phyloP scores from a whole-genome alignment of 306 rosid genomes.

The Citrullus mucosospermus region DNA sequence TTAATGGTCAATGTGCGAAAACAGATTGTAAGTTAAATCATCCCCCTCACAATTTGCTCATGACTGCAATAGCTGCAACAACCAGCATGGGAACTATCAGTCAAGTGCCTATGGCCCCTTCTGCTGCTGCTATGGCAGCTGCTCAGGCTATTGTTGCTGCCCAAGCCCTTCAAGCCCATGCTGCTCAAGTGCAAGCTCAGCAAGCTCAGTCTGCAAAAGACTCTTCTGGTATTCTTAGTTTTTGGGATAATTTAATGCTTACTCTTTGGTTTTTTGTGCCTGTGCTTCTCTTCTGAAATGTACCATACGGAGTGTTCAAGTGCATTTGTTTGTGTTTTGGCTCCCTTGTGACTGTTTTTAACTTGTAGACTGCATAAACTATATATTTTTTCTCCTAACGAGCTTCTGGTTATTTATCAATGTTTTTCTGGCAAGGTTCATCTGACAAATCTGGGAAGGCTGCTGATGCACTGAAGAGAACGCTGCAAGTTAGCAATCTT shows the following conservation, averaged over 20 bases:
- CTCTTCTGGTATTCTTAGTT: constrained; percentile 49
- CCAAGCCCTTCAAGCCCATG: constrained; percentile 98
- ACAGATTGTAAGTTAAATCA: constrained; percentile 88
- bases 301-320: not conserved
- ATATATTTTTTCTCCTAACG: not conserved
- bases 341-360: not conserved
- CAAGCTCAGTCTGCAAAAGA: constrained; percentile 62
- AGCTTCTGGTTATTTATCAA: constrained; percentile 7
- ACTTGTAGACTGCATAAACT: not conserved
- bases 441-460: constrained; percentile 64
- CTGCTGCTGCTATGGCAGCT: constrained; percentile 99
- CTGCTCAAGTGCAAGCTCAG: constrained; percentile 82
- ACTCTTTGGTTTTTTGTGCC: not conserved
- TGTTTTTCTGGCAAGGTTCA: constrained; percentile 37
- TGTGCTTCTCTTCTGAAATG: not conserved
- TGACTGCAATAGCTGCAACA: constrained; percentile 95
- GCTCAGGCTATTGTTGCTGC: constrained; percentile 99
- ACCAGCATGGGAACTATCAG: constrained; percentile 84
- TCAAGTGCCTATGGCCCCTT: constrained; percentile 99
- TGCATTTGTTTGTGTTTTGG: not conserved
- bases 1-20: constrained; percentile 87
- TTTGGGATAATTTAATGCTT: not conserved
- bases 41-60: constrained; percentile 88
- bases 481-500: constrained; percentile 99
- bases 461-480: constrained; percentile 67